These are phyloP conservation scores for Chaetomidium leptoderma DNA, from an alignment of 495 filamentous ascomycete genomes.

Conservation along the genomic window DNA sequence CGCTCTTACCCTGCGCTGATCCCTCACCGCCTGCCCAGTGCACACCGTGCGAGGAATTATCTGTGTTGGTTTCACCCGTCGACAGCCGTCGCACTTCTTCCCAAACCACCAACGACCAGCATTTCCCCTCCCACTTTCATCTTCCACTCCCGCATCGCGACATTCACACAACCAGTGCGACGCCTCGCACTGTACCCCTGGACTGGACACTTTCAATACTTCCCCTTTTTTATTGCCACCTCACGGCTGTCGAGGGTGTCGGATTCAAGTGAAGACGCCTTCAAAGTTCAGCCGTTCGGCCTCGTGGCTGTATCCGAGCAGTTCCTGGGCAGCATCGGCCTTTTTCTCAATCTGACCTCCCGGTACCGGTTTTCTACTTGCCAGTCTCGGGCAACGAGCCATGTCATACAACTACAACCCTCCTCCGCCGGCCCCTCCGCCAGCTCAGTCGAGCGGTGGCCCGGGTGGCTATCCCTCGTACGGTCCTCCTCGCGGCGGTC, in stretches of 20 bases:
- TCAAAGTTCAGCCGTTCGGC: background rate
- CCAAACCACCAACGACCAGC: background rate
- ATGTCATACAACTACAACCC: conserved; percentile 53
- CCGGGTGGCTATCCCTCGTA: conserved; percentile 34
- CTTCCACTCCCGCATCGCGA: background rate
- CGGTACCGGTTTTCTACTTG: background rate
- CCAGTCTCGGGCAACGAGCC: background rate
- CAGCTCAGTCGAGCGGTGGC: conserved; percentile 32
- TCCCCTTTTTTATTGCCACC: background rate
- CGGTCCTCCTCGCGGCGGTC: conserved; percentile 33
- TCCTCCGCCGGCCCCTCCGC: conserved; percentile 51
- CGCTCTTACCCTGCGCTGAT: background rate
- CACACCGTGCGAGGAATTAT: background rate
- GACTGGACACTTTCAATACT: background rate
- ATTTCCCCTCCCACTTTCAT: background rate
- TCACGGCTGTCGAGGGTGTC: background rate
- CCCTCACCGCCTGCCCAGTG: background rate
- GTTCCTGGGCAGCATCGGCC: conserved; percentile 14
- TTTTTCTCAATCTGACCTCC: background rate
- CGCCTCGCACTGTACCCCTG: background rate
- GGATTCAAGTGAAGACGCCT: conserved; percentile 23
- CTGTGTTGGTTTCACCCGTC: background rate
- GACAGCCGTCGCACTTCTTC: background rate
- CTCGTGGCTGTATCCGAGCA: background rate
- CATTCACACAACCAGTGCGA: background rate